These are phyloP conservation scores for Cytospora leucostoma DNA, from an alignment of 2,329 filamentous ascomycete species.

Conservation along the genomic window DNA sequence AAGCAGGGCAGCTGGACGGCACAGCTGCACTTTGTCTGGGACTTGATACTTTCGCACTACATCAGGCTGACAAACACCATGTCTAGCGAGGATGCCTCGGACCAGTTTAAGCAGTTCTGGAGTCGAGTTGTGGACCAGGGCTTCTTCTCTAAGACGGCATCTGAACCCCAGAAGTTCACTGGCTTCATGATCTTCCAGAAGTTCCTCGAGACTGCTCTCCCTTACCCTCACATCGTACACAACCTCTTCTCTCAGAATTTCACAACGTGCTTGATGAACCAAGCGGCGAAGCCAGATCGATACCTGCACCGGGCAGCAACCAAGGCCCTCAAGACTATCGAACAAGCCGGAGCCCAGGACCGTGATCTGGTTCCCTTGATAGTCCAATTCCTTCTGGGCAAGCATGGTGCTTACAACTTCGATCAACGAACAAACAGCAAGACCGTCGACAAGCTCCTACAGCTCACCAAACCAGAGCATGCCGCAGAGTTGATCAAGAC, in stretches of 20 bases:
- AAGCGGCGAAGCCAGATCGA: conserved; percentile 74
- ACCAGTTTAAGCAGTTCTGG: conserved; percentile 78
- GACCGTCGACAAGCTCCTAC: conserved; percentile 50
- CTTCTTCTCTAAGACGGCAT: conserved; percentile 78
- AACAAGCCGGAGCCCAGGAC: conserved; percentile 62
- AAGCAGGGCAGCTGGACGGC: conserved; percentile 75
- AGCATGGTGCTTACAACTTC: conserved; percentile 74
- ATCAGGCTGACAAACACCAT: conserved; percentile 37
- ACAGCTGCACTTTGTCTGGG: conserved; percentile 87
- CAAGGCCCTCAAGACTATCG: conserved; percentile 72
- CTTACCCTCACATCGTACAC: conserved; percentile 50
- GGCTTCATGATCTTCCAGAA: conserved; percentile 87
- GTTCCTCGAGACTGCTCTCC: conserved; percentile 60
- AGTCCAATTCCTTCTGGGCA: conserved; percentile 67
- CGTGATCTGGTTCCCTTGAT: conserved; percentile 61
- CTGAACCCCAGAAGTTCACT: conserved; percentile 86
- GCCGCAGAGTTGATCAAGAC: conserved; percentile 21
- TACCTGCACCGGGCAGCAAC: conserved; percentile 79
- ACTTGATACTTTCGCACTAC: conserved; percentile 67
- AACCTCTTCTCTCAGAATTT: conserved; percentile 81
- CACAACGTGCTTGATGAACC: conserved; percentile 79
- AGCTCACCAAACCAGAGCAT: conserved; percentile 36
- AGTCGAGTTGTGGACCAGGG: conserved; percentile 82
- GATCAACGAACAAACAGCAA: conserved; percentile 75
- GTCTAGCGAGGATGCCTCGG: conserved; percentile 39